Evolutionary conservation across 2,329 filamentous ascomycete species (phyloP), one percentile per base, ranked within the genome.

Genomic region (Fusarium sp.): DNA sequence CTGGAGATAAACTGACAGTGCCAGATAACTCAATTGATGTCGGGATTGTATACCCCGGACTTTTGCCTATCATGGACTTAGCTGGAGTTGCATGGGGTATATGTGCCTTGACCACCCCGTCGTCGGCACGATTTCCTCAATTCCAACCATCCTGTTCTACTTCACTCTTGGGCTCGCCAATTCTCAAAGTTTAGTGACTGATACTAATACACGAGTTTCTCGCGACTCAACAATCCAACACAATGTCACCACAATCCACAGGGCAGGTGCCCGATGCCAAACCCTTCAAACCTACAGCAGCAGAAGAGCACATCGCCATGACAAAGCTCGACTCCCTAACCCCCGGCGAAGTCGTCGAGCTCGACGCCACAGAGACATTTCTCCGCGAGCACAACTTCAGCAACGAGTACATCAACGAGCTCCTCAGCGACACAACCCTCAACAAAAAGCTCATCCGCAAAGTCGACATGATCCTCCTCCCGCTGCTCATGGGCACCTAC

Each of bases 381-480:
- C 69, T 72, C 3, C 67, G 62, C 5, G 32, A 72, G 2, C 69
- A 72, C 10, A 72, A 67, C 28, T 69, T 72, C 26, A 57, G 30
- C 30, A 52, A 70, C 8, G 65, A 67, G 8, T 72, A 72, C n/a
- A 49, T 72, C 10, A 46, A 40, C 17, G 67, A 70, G 15, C 55
- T 72, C 8, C n/a, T 72, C 6, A n/a, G 14, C 1, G 65, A 68
- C 14, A 49, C 56, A 1, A 32, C 30, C 1, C 56, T 68, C 17
- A 68, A 68, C 49, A 68, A 68, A 34, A 45, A 38, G 3, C 20
- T 69, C 10, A 67, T 69, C 15, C 77, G 82, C 15, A 83, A 81
- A 44, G 81, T 28, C 26, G 26, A 28, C 26, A 28, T 28, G 10
- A 28, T 28, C 26, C 26, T 28, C 26, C 26, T 28, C 26, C 26